Conservation (phyloP, 1,139 yeast genomes). For the Meyerozyma carpophila region DNA sequence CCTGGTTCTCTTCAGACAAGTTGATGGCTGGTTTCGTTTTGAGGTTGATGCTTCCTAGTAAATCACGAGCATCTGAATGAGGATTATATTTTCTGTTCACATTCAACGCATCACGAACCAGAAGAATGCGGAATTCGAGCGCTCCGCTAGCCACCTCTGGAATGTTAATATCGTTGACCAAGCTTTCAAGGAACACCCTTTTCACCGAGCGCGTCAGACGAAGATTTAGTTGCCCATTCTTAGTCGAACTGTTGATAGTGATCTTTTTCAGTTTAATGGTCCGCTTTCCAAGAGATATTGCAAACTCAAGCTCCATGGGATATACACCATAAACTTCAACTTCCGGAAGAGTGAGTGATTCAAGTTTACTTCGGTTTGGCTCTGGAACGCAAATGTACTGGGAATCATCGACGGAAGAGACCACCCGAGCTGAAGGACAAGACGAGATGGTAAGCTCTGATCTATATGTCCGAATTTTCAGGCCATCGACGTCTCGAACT, state of each 20-base stretch:
- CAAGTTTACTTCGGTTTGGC: conserved; percentile 36
- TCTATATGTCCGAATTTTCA: conserved; percentile 59
- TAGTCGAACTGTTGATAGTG: conserved; percentile 12
- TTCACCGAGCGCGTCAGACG: neutral
- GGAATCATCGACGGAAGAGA: conserved; percentile 24
- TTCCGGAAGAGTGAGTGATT: conserved; percentile 26
- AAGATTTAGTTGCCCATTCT: neutral
- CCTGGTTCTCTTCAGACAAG: conserved; percentile 33
- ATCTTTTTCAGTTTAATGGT: conserved; percentile 18
- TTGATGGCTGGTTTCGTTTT: conserved; percentile 55
- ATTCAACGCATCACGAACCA: conserved; percentile 73
- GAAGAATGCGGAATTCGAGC: conserved; percentile 60
- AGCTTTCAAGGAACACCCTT: conserved; percentile 11
- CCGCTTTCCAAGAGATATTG: conserved; percentile 16
- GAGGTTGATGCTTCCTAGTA: conserved; percentile 52
- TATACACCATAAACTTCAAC: conserved; percentile 67
- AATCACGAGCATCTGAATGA: conserved; percentile 39
- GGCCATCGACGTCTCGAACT: conserved; percentile 61
- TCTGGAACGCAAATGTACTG: conserved; percentile 38
- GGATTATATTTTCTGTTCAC: conserved; percentile 54
- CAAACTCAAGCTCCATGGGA: conserved; percentile 55
- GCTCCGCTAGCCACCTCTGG: conserved; percentile 44
- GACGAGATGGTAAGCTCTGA: conserved; percentile 62
- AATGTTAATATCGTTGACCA: conserved; percentile 15
- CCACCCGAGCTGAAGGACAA: conserved; percentile 69